phyloP scores from a whole-genome alignment of 805 yeast genomes.

The Sporopachydermia quercuum region DNA sequence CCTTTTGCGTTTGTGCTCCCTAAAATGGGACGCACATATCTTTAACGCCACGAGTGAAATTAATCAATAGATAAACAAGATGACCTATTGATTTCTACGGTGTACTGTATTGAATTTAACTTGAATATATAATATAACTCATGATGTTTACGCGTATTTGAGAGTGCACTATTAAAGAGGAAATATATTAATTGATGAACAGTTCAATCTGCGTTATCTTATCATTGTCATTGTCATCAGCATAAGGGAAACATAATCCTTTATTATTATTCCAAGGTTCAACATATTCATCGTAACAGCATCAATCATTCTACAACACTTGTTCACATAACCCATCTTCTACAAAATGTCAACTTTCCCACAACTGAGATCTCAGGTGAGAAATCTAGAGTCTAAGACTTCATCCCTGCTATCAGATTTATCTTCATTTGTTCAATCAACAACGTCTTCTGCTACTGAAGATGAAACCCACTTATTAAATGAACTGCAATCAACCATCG shows the following conservation, averaged over 20 bases:
- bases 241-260: conserved; percentile 22
- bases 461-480: conserved; percentile 32
- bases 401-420: conserved; percentile 35
- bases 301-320: conserved; percentile 1
- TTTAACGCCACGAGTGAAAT: too few species aligned
- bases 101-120: too few species aligned
- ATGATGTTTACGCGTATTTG: conserved; percentile 18
- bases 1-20: too few species aligned
- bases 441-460: conserved; percentile 30
- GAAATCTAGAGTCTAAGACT: conserved; percentile 59
- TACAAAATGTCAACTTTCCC: conserved; percentile 33
- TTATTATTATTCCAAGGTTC: conserved; percentile 20
- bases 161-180: conserved; percentile 16
- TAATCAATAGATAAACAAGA: too few species aligned
- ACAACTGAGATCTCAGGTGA: conserved; percentile 52
- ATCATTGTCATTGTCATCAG: conserved; percentile 22
- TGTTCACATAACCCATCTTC: conserved; percentile 2
- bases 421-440: conserved; percentile 38
- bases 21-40: too few species aligned
- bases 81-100: too few species aligned
- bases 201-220: conserved; percentile 29
- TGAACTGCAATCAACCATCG: conserved; percentile 36
- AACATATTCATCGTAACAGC: conserved; percentile 2
- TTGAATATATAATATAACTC: too few species aligned
- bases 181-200: conserved; percentile 15